A percentile compares a stretch with the other conserved stretches of the same genome.
phyloP scores from a whole-genome alignment of 1,139 yeast species.

The Suhomyces bribrorum region DNA sequence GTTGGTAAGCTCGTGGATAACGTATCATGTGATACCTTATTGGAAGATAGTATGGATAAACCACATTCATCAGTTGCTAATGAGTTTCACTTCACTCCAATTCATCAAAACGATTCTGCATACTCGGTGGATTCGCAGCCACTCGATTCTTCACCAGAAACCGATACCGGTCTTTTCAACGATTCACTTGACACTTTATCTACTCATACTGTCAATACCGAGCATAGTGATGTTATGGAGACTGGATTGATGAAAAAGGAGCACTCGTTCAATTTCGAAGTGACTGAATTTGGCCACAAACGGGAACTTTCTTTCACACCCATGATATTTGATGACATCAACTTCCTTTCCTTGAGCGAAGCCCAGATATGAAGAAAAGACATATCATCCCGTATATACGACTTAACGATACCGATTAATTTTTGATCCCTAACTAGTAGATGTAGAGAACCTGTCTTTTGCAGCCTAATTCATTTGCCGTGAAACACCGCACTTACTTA shows the following conservation, averaged over 20 bases:
- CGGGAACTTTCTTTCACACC: constrained; percentile 6
- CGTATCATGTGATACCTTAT: constrained; percentile 10
- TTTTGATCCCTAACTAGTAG: neutral
- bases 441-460: neutral
- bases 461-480: neutral
- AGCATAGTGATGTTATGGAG: constrained; percentile 6
- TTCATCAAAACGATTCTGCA: constrained; percentile 14
- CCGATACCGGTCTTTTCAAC: constrained; percentile 17
- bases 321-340: constrained; percentile 4
- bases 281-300: neutral
- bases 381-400: neutral
- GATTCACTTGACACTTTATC: constrained; percentile 26
- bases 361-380: too few relatives aligned
- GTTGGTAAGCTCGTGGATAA: constrained; percentile 11
- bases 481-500: neutral
- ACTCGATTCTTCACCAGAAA: constrained; percentile 16
- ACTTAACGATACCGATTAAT: neutral
- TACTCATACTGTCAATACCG: constrained; percentile 15
- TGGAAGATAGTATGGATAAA: constrained; percentile 2
- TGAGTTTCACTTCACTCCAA: constrained; percentile 11
- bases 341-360: constrained; percentile 3
- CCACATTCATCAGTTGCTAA: constrained; percentile 7
- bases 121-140: constrained; percentile 19
- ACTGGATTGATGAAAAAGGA: constrained; percentile 2
- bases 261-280: constrained; percentile 2